phyloP scores from a whole-genome alignment of 805 yeast genomes.

The Saitoella complicata region DNA sequence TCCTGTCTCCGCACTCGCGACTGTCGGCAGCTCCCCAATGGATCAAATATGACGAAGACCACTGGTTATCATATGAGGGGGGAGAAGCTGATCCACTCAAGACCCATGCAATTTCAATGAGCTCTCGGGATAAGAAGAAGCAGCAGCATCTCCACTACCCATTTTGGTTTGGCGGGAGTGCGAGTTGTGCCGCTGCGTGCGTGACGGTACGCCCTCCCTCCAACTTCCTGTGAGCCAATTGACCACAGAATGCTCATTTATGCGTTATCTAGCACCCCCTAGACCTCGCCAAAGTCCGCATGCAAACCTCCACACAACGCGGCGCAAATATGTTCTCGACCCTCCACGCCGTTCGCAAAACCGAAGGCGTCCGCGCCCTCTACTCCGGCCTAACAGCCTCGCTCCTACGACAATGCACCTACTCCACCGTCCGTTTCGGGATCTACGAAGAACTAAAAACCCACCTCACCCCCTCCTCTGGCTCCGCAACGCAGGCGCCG shows the following conservation, averaged over 20 bases:
- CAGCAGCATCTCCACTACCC: too few relatives aligned
- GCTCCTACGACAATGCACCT: constrained; percentile 69
- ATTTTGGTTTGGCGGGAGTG: constrained; percentile 10
- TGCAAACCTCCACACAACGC: constrained; percentile 59
- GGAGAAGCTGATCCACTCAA: too few relatives aligned
- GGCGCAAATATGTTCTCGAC: constrained; percentile 49
- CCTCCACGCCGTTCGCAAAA: constrained; percentile 39
- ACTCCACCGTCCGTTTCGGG: constrained; percentile 75
- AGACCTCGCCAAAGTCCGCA: constrained; percentile 72
- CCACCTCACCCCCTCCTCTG: constrained; percentile 1
- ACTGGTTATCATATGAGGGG: too few relatives aligned
- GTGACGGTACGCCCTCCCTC: constrained; percentile 16
- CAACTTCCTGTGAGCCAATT: not conserved
- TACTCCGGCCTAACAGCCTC: constrained; percentile 76
- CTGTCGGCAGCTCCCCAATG: too few relatives aligned
- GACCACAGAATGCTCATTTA: not conserved
- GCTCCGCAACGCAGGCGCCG: constrained; percentile 26
- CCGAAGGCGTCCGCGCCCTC: constrained; percentile 42
- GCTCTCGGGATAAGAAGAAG: too few relatives aligned
- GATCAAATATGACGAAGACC: too few relatives aligned
- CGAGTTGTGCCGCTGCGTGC: constrained; percentile 26
- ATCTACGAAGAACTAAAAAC: constrained; percentile 67
- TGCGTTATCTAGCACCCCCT: constrained; percentile 40
- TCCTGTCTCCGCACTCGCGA: too few relatives aligned
- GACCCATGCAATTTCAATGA: too few relatives aligned